phyloP scores from a whole-genome alignment of 352 stramenopile genomes.

The Globisporangium mamillatum region DNA sequence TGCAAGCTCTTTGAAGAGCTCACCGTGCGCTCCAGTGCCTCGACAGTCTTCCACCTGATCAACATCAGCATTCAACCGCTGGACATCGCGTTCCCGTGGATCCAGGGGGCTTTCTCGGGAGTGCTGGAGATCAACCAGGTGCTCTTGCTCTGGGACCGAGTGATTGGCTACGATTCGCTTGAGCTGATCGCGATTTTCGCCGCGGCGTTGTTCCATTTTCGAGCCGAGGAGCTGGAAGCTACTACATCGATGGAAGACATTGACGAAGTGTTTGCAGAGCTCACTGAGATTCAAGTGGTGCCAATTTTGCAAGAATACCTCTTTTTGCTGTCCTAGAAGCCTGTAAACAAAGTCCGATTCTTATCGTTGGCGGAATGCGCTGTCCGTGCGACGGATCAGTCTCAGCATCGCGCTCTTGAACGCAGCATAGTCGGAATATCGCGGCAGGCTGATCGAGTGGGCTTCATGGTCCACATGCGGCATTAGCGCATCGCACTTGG shows the following conservation, averaged over 20 bases:
- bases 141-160: conserved; percentile 74
- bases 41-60: conserved; percentile 58
- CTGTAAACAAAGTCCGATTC: neutral
- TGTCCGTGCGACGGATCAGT: conserved; percentile 36
- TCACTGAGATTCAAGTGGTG: conserved; percentile 67
- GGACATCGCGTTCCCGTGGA: conserved; percentile 77
- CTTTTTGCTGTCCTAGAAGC: conserved; percentile 38
- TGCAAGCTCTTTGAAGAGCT: conserved; percentile 79
- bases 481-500: conserved; percentile 29
- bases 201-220: conserved; percentile 70
- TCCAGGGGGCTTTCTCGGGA: conserved; percentile 75
- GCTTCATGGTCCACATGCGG: conserved; percentile 36
- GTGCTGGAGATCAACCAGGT: conserved; percentile 73
- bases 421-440: conserved; percentile 47
- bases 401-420: conserved; percentile 49
- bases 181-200: conserved; percentile 68
- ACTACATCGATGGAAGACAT: conserved; percentile 48
- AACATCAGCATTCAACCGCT: conserved; percentile 58
- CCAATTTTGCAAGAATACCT: conserved; percentile 73
- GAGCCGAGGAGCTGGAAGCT: conserved; percentile 46
- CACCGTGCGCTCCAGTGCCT: conserved; percentile 41
- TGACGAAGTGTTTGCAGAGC: conserved; percentile 61
- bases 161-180: conserved; percentile 68
- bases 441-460: conserved; percentile 42
- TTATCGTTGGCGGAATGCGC: conserved; percentile 34